Evolutionary conservation across 768 basidiomycete species (phyloP), one percentile per base, ranked within the genome.

Genomic region (Cystofilobasidium bisporidii): DNA sequence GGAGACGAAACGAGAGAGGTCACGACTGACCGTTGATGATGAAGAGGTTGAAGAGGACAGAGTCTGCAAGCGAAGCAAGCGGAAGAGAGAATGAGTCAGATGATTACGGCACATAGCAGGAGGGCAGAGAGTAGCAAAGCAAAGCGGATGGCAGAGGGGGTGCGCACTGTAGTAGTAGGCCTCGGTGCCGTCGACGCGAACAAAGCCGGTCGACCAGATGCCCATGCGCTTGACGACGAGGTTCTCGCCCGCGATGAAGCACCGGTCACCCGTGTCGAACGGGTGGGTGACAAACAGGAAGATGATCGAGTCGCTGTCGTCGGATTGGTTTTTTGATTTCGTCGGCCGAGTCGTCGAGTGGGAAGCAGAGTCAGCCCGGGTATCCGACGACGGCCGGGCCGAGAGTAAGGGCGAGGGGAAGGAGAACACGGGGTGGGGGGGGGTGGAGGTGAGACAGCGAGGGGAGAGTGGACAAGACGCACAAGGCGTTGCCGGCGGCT

Each of bases 221-320:
- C 86, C 86, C 80, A 89, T 87, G 77, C 84, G 86, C 76, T 87
- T 89, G 36, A 89, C 88, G 33, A 87, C 81, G 20, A 69, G 38
- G 47, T 69, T 69, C 55, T 69, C 68, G 83, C 83, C 73, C 70
- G 85, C 86, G 70, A 89, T 84, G 72, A 89, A 85, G 71, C 85
- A 84, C n/a, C 88, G 82, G 77, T 89, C 88, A 15, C 88, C 88
- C 28, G 87, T 87, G 72, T 89, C 87, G 71, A 85, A 89, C 9
- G 60, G 63, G 26, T 90, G 88, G 3, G 87, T 86, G 47, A 89
- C 87, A 74, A 89, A 89, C 70, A 88, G 75, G 75, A 90, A 87
- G 82, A 88, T 86, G 72, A 89, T 85, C 32, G 87, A 81, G 76
- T 89, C 87, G 72, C 20, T 30, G n/a, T 17, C 9, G 4, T 18